Conservation (phyloP, 169 alveolate genomes). For the Sarcocystis neurona region DNA sequence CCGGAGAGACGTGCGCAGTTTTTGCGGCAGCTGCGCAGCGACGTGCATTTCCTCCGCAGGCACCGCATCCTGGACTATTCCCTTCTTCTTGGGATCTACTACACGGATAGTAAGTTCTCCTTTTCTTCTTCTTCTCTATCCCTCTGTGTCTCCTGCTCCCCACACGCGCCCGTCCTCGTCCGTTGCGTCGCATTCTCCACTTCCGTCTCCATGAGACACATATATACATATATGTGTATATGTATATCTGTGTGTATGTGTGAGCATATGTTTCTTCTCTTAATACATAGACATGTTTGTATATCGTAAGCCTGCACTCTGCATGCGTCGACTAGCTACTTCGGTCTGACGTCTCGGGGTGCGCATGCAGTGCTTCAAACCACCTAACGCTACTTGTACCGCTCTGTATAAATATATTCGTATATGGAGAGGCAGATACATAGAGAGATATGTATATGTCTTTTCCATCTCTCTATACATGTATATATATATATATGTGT, state of each 20-base stretch:
- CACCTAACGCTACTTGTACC: background rate
- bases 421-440: background rate
- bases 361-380: background rate
- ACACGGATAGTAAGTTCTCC: constrained; percentile 13
- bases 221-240: too few species aligned
- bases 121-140: too few species aligned
- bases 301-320: too few species aligned
- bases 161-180: too few species aligned
- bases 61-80: constrained; percentile 88
- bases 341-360: background rate
- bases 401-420: too few species aligned
- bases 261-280: too few species aligned
- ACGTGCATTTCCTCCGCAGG: constrained; percentile 68
- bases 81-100: constrained; percentile 85
- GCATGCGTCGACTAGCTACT: background rate
- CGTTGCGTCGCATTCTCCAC: too few species aligned
- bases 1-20: constrained; percentile 49
- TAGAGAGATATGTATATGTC: too few species aligned
- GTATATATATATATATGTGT: too few species aligned
- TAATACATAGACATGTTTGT: background rate
- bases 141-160: too few species aligned
- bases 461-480: background rate
- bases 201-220: too few species aligned
- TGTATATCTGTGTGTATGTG: too few species aligned
- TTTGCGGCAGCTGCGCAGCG: constrained; percentile 52